These are phyloP conservation scores for Hortaea werneckii DNA, from an alignment of 2,329 filamentous ascomycete species.

Conservation along the genomic window DNA sequence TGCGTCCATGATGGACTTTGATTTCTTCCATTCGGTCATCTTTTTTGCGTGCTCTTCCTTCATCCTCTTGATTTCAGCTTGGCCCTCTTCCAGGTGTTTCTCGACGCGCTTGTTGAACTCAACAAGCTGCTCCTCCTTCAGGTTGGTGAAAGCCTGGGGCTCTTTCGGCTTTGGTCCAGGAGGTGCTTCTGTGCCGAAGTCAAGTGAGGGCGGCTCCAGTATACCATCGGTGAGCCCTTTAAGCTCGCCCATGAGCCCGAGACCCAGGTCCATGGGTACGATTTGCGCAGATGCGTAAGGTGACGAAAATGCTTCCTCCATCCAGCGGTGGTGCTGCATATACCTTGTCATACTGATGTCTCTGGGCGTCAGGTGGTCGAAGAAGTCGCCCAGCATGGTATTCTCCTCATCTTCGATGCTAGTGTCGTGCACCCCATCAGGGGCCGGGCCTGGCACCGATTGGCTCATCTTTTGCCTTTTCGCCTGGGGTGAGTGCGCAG, in stretches of 20 bases:
- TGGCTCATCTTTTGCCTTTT: conserved; percentile 35
- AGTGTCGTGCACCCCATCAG: conserved; percentile 31
- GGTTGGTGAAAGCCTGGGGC: conserved; percentile 45
- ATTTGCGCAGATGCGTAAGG: conserved; percentile 81
- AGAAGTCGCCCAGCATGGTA: conserved; percentile 72
- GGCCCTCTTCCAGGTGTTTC: conserved; percentile 60
- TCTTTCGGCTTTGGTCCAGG: conserved; percentile 30
- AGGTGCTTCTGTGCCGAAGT: conserved; percentile 5
- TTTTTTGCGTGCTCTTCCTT: conserved; percentile 66
- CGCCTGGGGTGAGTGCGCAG: conserved; percentile 32
- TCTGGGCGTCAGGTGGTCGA: conserved; percentile 79
- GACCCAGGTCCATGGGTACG: conserved; percentile 71
- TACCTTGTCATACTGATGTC: conserved; percentile 84
- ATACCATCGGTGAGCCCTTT: conserved; percentile 74
- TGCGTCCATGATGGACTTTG: conserved; percentile 58
- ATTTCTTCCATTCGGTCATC: conserved; percentile 64
- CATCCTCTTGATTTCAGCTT: conserved; percentile 75
- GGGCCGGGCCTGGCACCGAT: conserved; percentile 31
- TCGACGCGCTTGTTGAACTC: conserved; percentile 73
- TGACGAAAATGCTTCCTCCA: conserved; percentile 92
- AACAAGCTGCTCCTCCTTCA: conserved; percentile 67
- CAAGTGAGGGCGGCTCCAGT: conserved; percentile 51
- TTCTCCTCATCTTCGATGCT: conserved; percentile 83
- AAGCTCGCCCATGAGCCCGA: conserved; percentile 70
- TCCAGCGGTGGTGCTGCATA: conserved; percentile 95